phyloP scores from a whole-genome alignment of 306 rosid species.

The Alnus rubra region DNA sequence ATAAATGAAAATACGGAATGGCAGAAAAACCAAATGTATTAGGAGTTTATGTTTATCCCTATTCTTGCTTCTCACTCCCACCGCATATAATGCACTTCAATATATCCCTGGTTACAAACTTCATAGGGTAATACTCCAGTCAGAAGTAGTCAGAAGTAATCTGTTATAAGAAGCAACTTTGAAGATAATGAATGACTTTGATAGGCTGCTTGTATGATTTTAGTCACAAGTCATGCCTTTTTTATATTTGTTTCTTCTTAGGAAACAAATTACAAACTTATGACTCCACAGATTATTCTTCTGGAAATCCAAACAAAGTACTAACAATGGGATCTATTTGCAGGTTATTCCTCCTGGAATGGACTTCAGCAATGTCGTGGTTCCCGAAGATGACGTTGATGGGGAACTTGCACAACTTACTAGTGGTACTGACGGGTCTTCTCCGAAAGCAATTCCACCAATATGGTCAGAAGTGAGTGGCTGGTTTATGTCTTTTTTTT shows the following conservation, averaged over 20 bases:
- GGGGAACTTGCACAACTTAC: slow-evolving; percentile 60
- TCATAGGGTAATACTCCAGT: not conserved
- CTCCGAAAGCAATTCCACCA: slow-evolving; percentile 69
- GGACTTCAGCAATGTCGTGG: slow-evolving; percentile 86
- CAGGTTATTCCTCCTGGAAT: slow-evolving; percentile 95
- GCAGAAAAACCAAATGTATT: not conserved
- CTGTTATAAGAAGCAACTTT: not conserved
- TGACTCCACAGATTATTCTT: not conserved
- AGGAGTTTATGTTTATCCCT: slow-evolving; percentile 18
- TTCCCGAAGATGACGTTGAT: slow-evolving; percentile 73
- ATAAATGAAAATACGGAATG: not conserved
- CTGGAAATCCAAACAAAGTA: slow-evolving; percentile 8
- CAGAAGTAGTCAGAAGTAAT: slow-evolving; percentile 22
- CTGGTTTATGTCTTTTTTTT: slow-evolving; percentile 1
- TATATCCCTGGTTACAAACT: not conserved
- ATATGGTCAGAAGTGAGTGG: slow-evolving; percentile 85
- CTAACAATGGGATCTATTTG: slow-evolving; percentile 19
- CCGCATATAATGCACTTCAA: slow-evolving; percentile 8
- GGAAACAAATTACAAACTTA: not conserved
- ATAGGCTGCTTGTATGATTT: too few relatives aligned
- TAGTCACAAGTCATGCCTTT: not conserved
- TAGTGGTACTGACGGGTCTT: slow-evolving; percentile 46
- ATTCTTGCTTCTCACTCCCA: slow-evolving; percentile 1
- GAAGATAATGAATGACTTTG: not conserved
- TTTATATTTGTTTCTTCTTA: not conserved